Conservation (phyloP, 2,329 filamentous ascomycete species). For the Penicillium sp. region DNA sequence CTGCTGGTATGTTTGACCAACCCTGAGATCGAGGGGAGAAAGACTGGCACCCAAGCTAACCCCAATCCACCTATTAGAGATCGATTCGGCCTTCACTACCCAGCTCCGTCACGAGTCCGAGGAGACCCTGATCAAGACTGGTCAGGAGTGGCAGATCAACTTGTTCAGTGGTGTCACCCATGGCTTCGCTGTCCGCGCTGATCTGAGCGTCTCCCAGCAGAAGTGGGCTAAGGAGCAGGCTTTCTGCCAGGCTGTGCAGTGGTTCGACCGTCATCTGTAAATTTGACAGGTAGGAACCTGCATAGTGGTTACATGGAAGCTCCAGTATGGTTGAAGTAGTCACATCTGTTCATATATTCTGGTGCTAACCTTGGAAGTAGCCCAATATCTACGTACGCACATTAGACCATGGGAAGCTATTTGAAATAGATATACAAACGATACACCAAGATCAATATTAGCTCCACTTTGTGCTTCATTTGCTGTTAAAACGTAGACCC, state of each 20-base stretch:
- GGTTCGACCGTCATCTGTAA: conserved; percentile 68
- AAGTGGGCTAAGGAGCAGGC: conserved; percentile 78
- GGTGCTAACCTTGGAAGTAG: not conserved
- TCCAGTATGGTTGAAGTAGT: not conserved
- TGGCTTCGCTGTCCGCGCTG: conserved; percentile 71
- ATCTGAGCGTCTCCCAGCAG: conserved; percentile 56
- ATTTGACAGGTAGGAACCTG: not conserved
- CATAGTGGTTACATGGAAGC: not conserved
- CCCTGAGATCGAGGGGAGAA: not conserved
- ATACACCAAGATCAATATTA: not conserved
- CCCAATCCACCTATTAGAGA: conserved; percentile 47
- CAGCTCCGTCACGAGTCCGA: conserved; percentile 66
- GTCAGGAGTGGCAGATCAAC: conserved; percentile 71
- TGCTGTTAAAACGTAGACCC: not conserved
- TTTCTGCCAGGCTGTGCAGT: conserved; percentile 72
- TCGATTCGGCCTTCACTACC: conserved; percentile 63
- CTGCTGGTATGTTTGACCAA: conserved; percentile 40
- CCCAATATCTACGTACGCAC: not conserved
- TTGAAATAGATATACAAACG: not conserved
- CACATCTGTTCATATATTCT: not conserved
- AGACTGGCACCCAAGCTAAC: conserved; percentile 3
- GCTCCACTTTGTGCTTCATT: not conserved
- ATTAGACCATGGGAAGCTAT: not conserved
- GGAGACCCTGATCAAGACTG: conserved; percentile 58
- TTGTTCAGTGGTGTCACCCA: conserved; percentile 70